Base-by-base conservation (phyloP, 1,284 basidiomycete genomes). In the Ustilago loliicola region DNA sequence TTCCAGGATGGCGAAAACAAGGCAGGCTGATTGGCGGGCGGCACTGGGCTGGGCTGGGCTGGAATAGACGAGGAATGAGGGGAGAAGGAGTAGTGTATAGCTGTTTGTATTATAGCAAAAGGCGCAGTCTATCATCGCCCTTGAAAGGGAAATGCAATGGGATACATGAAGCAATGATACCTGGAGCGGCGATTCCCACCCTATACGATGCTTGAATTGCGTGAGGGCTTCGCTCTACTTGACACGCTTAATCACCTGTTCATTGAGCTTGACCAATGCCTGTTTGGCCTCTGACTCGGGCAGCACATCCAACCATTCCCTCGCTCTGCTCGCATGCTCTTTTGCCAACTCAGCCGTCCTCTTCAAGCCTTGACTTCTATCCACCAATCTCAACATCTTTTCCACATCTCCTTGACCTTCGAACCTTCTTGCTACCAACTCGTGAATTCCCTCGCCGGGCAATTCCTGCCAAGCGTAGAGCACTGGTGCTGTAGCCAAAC, bases 381-480 rank as follows among this genome's bases (percentile, higher is more conserved):
- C 71, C 9, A 86, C 83, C 27, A 84, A 54, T 10, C 32, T 66
- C 29, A 86, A 34, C 75, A 77, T 77, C 60, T 90, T 87, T 80
- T 96, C 93, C 32, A 96, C 92, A 84, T 99, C 96, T 10, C 95
- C 96, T 30, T 90, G 89, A 19, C 90, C 88, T 48, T 90, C 88
- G 86, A 98, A 97, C 87, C 94, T 93, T 62, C 97, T 91, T 56
- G 90, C 88, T 64, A 99, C 95, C 72, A 98, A 88, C 1, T 93
- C 91, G 40, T 80, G 74, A n/a, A 85, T 70, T 73, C 92, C 91
- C 7, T 93, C 91, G 27, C 72, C 65, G 8, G 80, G 78, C 85
- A 93, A 90, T 85, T 97, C 92, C 87, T 97, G 94, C 89, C 94
- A 95, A 17, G 97, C 96, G 84, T 93, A 98, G n/a, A 99, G 88